Base-by-base conservation (phyloP, 1,139 yeast genomes). In the Debaryomyces sp. region DNA sequence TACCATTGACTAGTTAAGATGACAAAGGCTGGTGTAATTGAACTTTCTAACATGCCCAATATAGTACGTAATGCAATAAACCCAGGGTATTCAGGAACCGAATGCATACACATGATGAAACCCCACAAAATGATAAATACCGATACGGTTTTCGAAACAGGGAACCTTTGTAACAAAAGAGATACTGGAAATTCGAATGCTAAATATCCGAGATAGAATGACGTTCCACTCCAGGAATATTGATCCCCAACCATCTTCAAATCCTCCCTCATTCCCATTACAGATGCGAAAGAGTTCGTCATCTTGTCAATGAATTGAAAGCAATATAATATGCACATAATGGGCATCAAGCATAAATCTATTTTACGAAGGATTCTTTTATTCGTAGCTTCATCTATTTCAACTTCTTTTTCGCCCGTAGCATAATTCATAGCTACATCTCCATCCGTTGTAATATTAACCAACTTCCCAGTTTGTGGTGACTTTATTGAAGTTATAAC, bases 301-400 rank as follows among this genome's bases (percentile, higher is more conserved):
- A 73, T 64, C 58, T 85, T 85, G 60, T 85, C 90, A 82, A 84
- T 80, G 50, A 75, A 81, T 62, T 84, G 89, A 37, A 74, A 64
- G 8, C 81, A 73, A 62, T 81, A 81, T 23, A 82, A 60, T 13
- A 80, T 51, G 56, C 83, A 77, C 68, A 84, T 70, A 43, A 83
- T 50, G 0, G 88, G 84, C 54, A 81, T 65, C 51, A 85, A 58
- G 53, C 63, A 77, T 12, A 75, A 41, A 56, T 84, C 88, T 41
- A 81, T 80, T 57, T 84, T 85, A 49, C 79, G 44, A 26, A 47
- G 62, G n/a, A 61, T 36, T 34, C 51, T 50, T 21, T 41, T 48
- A 23, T 23, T 23, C 3, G 26, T 23, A 2, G 26, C 26, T 8
- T 23, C 26, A 23, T 8, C 9, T 23, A 23, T 23, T 6, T 8